Evolutionary conservation across 257 asterid species (phyloP).

Genomic region (Nyctanthes arbortristis): DNA sequence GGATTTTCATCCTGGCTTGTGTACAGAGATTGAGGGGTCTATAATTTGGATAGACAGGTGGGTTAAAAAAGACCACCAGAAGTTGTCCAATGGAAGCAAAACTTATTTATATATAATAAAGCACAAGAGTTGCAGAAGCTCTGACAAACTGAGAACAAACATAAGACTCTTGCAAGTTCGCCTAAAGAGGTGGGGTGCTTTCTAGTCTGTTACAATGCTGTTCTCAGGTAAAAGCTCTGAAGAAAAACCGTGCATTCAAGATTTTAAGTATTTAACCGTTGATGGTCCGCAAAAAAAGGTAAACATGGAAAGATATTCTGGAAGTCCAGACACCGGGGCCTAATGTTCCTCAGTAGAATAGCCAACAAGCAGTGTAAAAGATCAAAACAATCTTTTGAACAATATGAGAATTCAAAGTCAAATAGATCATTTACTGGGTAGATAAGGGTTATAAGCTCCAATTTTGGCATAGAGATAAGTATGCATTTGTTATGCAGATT

Average conservation of each 20-base stretch:
- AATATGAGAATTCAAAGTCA: conserved; percentile 1
- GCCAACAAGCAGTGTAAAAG: not conserved
- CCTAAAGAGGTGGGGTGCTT: not conserved
- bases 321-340: not conserved
- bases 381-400: not conserved
- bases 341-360: conserved; percentile 3
- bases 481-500: conserved; percentile 13
- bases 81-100: not conserved
- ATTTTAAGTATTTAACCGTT: not conserved
- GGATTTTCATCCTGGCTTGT: conserved; percentile 1
- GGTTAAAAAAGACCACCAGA: not conserved
- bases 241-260: conserved; percentile 15
- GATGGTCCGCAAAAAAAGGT: not conserved
- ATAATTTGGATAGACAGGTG: conserved; percentile 7
- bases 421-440: not conserved
- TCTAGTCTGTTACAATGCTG: not conserved
- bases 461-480: conserved; percentile 5
- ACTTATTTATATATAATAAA: not conserved
- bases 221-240: conserved; percentile 7
- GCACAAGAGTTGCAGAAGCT: not conserved
- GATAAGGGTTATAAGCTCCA: conserved; percentile 4
- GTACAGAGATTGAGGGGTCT: not conserved
- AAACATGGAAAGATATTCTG: not conserved
- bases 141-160: not conserved
- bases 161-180: not conserved